Evolutionary conservation across 2,329 filamentous ascomycete genomes (phyloP).

Genomic region (Macrophomina tecta): DNA sequence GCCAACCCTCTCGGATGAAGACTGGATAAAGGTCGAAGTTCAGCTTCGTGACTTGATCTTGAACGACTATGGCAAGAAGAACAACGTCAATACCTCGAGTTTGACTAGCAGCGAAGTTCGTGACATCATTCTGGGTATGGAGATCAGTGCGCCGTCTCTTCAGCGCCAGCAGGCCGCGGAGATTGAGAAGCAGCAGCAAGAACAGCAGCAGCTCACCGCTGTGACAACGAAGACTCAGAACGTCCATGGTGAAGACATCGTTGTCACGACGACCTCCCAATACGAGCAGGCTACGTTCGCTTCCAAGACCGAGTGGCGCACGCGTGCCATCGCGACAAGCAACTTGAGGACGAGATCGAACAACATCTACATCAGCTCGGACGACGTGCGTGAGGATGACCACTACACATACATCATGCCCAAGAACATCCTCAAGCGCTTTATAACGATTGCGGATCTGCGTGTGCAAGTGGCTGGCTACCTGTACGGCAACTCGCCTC

Average conservation of each 20-base stretch:
- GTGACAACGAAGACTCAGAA: conserved; percentile 99
- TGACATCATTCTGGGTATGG: conserved; percentile 99
- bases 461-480: conserved; percentile 96
- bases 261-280: conserved; percentile 96
- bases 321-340: conserved; percentile 92
- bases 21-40: conserved; percentile 99
- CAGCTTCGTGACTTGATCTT: conserved; percentile 93
- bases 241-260: conserved; percentile 94
- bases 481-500: conserved; percentile 88
- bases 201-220: conserved; percentile 93
- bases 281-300: conserved; percentile 98
- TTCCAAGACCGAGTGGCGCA: conserved; percentile 99
- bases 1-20: conserved; percentile 91
- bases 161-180: conserved; percentile 98
- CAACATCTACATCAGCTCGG: conserved; percentile 98
- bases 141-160: conserved; percentile 96
- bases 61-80: conserved; percentile 99
- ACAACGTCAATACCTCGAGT: conserved; percentile 98
- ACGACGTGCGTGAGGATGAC: conserved; percentile 88
- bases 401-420: conserved; percentile 96
- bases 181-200: conserved; percentile 98
- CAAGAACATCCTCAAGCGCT: conserved; percentile 97
- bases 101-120: conserved; percentile 96
- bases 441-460: conserved; percentile 96
- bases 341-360: conserved; percentile 93